A percentile compares a stretch with the other conserved stretches of the same genome.
These are phyloP conservation scores for Vanrija humicola DNA, from an alignment of 1,284 basidiomycete genomes.

Conservation along the genomic window DNA sequence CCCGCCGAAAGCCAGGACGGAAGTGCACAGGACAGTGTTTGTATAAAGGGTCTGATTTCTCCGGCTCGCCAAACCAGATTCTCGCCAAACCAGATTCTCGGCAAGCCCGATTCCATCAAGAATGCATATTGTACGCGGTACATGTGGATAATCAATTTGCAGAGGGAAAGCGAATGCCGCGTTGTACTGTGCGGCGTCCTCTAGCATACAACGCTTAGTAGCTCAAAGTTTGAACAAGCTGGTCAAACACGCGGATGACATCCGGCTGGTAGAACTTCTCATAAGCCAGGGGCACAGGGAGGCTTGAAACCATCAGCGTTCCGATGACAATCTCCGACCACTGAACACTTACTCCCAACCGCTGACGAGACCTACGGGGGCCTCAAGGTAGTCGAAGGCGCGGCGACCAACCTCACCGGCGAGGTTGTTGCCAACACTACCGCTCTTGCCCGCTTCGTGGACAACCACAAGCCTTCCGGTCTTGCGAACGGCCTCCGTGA, in stretches of 20 bases:
- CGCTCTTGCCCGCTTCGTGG: slow-evolving; percentile 81
- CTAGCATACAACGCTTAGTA: slow-evolving; percentile 53
- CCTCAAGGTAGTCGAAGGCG: slow-evolving; percentile 80
- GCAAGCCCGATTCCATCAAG: too few species aligned
- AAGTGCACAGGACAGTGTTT: too few species aligned
- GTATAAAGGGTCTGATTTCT: too few species aligned
- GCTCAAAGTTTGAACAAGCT: slow-evolving; percentile 72
- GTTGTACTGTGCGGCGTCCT: neutral
- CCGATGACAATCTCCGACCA: too few species aligned
- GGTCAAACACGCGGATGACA: slow-evolving; percentile 73
- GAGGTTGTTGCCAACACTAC: slow-evolving; percentile 81
- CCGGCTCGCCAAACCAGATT: too few species aligned
- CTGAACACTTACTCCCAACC: slow-evolving; percentile 81
- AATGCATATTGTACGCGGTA: neutral
- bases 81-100: too few species aligned
- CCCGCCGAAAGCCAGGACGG: too few species aligned
- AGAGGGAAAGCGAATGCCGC: neutral
- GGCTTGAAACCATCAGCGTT: slow-evolving; percentile 51
- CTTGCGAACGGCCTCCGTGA: slow-evolving; percentile 73
- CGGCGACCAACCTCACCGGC: slow-evolving; percentile 78
- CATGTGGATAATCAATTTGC: neutral
- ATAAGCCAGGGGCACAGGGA: slow-evolving; percentile 73
- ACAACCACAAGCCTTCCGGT: slow-evolving; percentile 84
- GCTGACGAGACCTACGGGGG: slow-evolving; percentile 77
- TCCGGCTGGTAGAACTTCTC: slow-evolving; percentile 91